phyloP scores from a whole-genome alignment of 495 filamentous ascomycete species.

The Penicillium silybi region DNA sequence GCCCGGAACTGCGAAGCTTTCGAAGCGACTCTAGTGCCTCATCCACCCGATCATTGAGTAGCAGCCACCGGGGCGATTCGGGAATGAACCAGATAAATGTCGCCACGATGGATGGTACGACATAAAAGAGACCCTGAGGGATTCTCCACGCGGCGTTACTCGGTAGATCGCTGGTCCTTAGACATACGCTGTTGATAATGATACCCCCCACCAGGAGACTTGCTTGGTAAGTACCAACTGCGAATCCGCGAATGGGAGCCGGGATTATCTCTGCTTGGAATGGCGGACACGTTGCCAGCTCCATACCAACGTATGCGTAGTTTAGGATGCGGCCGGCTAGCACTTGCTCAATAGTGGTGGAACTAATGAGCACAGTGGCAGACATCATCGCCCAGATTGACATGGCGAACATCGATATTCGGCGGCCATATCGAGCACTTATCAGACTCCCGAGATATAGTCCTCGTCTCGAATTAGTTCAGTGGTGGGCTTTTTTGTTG shows the following conservation, averaged over 20 bases:
- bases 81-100: conserved; percentile 27
- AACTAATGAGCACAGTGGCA: conserved; percentile 22
- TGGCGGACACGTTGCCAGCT: conserved; percentile 19
- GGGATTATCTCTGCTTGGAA: conserved; percentile 31
- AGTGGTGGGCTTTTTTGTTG: too few species aligned
- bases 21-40: conserved; percentile 17
- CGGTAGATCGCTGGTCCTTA: conserved; percentile 17
- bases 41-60: conserved; percentile 18
- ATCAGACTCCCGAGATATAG: conserved; percentile 19
- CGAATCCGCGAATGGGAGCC: conserved; percentile 23
- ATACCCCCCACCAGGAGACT: too few species aligned
- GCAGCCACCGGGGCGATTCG: conserved; percentile 25
- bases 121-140: conserved; percentile 19
- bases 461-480: conserved; percentile 3
- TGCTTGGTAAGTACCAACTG: conserved; percentile 30
- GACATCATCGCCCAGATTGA: conserved; percentile 20
- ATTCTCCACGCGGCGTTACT: conserved; percentile 23
- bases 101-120: conserved; percentile 18
- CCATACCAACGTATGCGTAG: conserved; percentile 31
- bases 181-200: conserved; percentile 23
- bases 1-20: conserved; percentile 12
- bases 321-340: conserved; percentile 25
- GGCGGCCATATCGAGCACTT: conserved; percentile 22
- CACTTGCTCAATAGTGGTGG: conserved; percentile 18
- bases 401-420: conserved; percentile 29